Evolutionary conservation across 2,329 filamentous ascomycete genomes (phyloP), one percentile per base, ranked within the genome.

Genomic region (Blumeriella jaapii): DNA sequence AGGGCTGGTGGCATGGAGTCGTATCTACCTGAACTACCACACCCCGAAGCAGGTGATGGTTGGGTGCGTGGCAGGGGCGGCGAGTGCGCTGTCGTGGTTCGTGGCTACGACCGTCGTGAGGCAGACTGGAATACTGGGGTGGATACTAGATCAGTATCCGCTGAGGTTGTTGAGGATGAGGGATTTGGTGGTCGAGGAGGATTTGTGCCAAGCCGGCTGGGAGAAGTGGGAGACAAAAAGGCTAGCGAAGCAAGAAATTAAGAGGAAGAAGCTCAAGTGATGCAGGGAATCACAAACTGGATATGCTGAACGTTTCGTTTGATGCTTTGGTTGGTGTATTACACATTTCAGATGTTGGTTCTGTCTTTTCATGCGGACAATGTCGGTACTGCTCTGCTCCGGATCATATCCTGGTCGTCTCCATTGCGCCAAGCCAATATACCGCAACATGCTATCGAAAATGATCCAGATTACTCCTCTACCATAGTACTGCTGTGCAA

Each of bases 1-100:
- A 1, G 70, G 61, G 1, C 63, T 70, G 6, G 85, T 95, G 5
- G 82, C 87, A 13, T 74, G 72, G 59, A 94, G 86, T 52, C 71
- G 91, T 36, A 71, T 93, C 28, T 98, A 98, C 55, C 65, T 98
- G 42, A 85, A 78, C 57, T 98, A 98, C 56, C 91, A 98, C 60
- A 95, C 89, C 1, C 68, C 74, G 23, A 78, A 69, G 52, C 91
- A 98, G 63, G 91, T 98, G 7, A 52, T 85, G n/a, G 82, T 80
- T 1, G 91, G 91, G 2, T 74, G 69, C 47, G 62, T 60, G 7
- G 83, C 82, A 1, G 91, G 91, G 0, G 62, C 70, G 1, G 53
- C 72, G 1, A 84, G 78, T 50, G 87, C 82, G 0, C 51, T 82
- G 2, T 68, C 62, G 1, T 98, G 91, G 91, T 98, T 93, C 53